Evolutionary conservation across 768 basidiomycete genomes (phyloP), one percentile per base, ranked within the genome.

Genomic region (Termitomyces eurrhizus): DNA sequence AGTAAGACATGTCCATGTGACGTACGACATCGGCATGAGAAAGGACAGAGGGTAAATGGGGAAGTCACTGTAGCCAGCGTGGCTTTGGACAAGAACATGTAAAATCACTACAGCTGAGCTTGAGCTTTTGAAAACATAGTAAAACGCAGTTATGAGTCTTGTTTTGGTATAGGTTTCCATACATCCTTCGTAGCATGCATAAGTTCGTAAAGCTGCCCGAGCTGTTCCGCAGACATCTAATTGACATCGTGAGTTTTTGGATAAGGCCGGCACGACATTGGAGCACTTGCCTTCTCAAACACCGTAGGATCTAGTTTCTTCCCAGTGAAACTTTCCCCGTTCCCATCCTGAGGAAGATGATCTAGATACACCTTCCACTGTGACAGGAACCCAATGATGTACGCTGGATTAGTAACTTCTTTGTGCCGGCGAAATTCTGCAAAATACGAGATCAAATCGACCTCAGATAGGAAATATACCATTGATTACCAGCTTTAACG

Each of bases 281-380:
- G 24, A 36, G 21, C 37, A 55, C 72, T 45, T 63, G 89, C 92
- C 84, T 91, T 92, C 70, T 93, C 92, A 64, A 92, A 84, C 29
- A 85, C 68, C 1, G 83, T 86, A 11, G 85, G 71, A 70, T 94
- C 90, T 41, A 95, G 74, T 61, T 75, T 88, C 71, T 83, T 87
- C 36, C 89, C 90, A 35, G 68, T 68, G 67, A 90, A 93, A 37
- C 66, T 68, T 56, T 74, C 70, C 3, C 70, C 75, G 39, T 81
- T 77, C 6, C 74, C 69, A 14, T 78, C 81, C 32, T 67, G 73
- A 13, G 86, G 86, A 37, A 90, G 71, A 61, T 83, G 74, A 66
- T 96, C 93, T 58, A 98, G 80, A 73, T 99, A 98, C 60, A 83
- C 72, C 73, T 96, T 97, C 96, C 96, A 99, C 68, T 98, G 92